Base-by-base conservation (phyloP, 352 stramenopile genomes). In the Stephanocyclus meneghinianus region DNA sequence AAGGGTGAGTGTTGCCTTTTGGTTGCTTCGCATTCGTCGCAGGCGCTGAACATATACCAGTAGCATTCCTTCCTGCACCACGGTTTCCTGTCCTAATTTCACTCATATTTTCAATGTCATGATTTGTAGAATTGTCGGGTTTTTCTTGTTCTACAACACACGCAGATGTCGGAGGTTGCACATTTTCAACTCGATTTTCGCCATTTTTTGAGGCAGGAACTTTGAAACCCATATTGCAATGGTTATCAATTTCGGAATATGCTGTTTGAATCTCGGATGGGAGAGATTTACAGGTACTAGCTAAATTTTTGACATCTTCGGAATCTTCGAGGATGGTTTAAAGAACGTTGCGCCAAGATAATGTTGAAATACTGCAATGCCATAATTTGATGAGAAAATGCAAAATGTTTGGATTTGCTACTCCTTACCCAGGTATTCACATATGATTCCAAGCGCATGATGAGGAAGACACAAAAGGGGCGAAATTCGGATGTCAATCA, bases 261-360 rank as follows among this genome's bases (percentile, higher is more conserved):
- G 85, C 80, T 51, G 74, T 72, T n/a, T 78, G 29, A 63, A 94
- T 65, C 32, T 83, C 57, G 35, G 78, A 76, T 48, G 86, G 81
- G 15, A 94, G 63, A 44, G 75, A 71, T 18, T 76, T 65, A 76
- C 89, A 94, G 9, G 87, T 94, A n/a, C 73, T 80, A 59, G 86
- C 76, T 48, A 94, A 85, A 32, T 61, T 70, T 48, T 80, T 87
- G 6, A 90, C 74, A 63, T 85, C 78, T n/a, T 47, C 66, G 37
- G 74, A 59, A 15, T 44, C 69, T 69, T 66, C 13, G 21, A 66
- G 9, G 21, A 47, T n/a, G 9, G 26, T 21, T 59, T 44, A 11
- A 59, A 40, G 13, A 48, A 9, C 18, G 13, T 16, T 26, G 63
- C 40, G 50, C 55, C 71, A n/a, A 29, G 18, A 48, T 9, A 2